Evolutionary conservation across 2,329 filamentous ascomycete genomes (phyloP).

Genomic region (Phaeosphaeria sp.): DNA sequence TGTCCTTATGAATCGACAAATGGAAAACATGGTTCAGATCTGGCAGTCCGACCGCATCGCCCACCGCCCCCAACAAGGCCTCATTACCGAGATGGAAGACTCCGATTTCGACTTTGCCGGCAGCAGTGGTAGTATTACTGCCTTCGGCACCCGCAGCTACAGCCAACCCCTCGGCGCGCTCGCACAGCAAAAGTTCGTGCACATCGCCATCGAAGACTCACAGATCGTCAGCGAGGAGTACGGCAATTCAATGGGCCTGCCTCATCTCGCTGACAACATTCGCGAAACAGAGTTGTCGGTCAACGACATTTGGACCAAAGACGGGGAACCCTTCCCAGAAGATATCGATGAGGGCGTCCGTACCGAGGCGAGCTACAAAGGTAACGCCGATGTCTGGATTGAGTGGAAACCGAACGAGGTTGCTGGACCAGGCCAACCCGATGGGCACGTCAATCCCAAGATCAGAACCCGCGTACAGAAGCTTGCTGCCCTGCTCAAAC

Average conservation of each 20-base stretch:
- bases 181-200: slow-evolving; percentile 47
- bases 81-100: slow-evolving; percentile 26
- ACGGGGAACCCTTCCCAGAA: slow-evolving; percentile 21
- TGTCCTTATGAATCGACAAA: slow-evolving; percentile 44
- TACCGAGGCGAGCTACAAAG: slow-evolving; percentile 36
- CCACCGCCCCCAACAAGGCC: slow-evolving; percentile 14
- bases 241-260: slow-evolving; percentile 30
- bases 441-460: slow-evolving; percentile 30
- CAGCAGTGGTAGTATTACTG: neutral
- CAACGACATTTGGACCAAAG: slow-evolving; percentile 24
- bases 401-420: slow-evolving; percentile 47
- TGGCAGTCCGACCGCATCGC: slow-evolving; percentile 30
- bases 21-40: slow-evolving; percentile 46
- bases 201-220: slow-evolving; percentile 41
- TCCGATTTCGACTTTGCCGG: slow-evolving; percentile 21
- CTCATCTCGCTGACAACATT: slow-evolving; percentile 20
- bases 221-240: slow-evolving; percentile 34
- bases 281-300: slow-evolving; percentile 11
- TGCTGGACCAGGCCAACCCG: slow-evolving; percentile 18
- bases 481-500: slow-evolving; percentile 42
- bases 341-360: slow-evolving; percentile 31
- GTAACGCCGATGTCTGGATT: slow-evolving; percentile 41
- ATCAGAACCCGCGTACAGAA: slow-evolving; percentile 40
- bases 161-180: slow-evolving; percentile 33
- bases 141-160: slow-evolving; percentile 10